These are phyloP conservation scores for Tubosaeta sp. DNA, from an alignment of 768 basidiomycete genomes.

Conservation along the genomic window DNA sequence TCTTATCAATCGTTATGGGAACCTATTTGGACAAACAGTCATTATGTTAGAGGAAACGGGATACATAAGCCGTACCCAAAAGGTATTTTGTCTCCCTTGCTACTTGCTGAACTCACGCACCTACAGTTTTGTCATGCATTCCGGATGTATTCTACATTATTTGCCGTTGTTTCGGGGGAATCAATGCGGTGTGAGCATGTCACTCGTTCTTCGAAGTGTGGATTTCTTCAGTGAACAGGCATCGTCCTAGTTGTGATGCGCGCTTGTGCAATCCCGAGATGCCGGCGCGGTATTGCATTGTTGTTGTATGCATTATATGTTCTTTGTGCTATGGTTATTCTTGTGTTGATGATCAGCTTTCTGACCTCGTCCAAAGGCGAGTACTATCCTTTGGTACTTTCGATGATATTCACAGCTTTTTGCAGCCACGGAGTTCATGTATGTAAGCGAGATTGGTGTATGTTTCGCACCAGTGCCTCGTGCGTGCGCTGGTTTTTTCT, in stretches of 20 bases:
- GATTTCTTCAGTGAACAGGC: background rate
- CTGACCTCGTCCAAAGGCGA: background rate
- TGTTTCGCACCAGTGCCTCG: conserved; percentile 5
- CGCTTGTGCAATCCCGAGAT: conserved; percentile 24
- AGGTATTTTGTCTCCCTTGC: background rate
- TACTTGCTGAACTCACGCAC: background rate
- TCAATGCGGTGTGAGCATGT: conserved; percentile 11
- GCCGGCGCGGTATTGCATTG: background rate
- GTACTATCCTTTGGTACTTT: background rate
- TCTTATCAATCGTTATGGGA: conserved; percentile 14
- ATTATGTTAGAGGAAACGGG: conserved; percentile 23
- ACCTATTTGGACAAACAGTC: conserved; percentile 19
- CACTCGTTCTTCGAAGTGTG: background rate
- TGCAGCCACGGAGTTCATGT: conserved; percentile 1
- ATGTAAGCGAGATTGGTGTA: conserved; percentile 10
- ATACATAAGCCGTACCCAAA: conserved; percentile 9
- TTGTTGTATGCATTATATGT: conserved; percentile 4
- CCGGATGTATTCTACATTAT: background rate
- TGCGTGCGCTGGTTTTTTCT: conserved; percentile 5
- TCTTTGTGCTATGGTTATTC: conserved; percentile 2
- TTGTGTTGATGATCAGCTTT: background rate
- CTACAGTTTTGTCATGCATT: conserved; percentile 3
- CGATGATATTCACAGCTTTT: background rate
- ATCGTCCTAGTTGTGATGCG: conserved; percentile 25
- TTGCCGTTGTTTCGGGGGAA: conserved; percentile 3